phyloP scores from a whole-genome alignment of 75 land plant species.

The Adiantum capillusveneris region DNA sequence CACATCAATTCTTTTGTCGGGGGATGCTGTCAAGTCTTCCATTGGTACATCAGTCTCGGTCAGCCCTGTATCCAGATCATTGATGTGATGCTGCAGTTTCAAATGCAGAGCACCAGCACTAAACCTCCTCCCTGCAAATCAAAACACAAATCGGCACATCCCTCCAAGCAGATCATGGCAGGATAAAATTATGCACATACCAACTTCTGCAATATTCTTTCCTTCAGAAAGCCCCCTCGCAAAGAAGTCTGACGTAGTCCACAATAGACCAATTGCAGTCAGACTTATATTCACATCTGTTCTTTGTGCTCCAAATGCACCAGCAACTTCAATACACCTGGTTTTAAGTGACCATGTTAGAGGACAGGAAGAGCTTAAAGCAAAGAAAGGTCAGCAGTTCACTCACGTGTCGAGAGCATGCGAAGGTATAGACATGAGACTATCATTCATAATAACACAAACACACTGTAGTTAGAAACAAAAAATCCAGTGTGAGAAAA shows the following conservation, averaged over 20 bases:
- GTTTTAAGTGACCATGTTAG: background rate
- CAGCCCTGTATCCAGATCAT: conserved; percentile 6
- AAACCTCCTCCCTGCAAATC: background rate
- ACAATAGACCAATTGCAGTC: conserved; percentile 90
- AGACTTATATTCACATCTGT: conserved; percentile 95
- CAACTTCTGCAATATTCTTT: no score
- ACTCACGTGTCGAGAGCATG: conserved; percentile 79
- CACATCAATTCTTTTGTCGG: conserved; percentile 18
- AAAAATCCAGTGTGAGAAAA: background rate
- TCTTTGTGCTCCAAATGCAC: conserved; percentile 86
- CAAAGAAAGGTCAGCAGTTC: no score
- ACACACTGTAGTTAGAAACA: conserved; percentile 49
- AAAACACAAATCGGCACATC: background rate
- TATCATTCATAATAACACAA: conserved; percentile 96
- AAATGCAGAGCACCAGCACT: conserved; percentile 6
- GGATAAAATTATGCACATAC: no score
- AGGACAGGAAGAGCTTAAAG: no score
- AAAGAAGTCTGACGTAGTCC: conserved; percentile 95
- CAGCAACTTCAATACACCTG: conserved; percentile 95
- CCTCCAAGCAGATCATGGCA: background rate
- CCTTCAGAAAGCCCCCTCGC: conserved; percentile 34
- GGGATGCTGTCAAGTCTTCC: conserved; percentile 8
- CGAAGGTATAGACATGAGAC: conserved; percentile 71
- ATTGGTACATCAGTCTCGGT: conserved; percentile 10
- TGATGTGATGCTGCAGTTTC: background rate